Conservation (phyloP, 2,329 filamentous ascomycete species). For the Colletotrichum liaoningense region DNA sequence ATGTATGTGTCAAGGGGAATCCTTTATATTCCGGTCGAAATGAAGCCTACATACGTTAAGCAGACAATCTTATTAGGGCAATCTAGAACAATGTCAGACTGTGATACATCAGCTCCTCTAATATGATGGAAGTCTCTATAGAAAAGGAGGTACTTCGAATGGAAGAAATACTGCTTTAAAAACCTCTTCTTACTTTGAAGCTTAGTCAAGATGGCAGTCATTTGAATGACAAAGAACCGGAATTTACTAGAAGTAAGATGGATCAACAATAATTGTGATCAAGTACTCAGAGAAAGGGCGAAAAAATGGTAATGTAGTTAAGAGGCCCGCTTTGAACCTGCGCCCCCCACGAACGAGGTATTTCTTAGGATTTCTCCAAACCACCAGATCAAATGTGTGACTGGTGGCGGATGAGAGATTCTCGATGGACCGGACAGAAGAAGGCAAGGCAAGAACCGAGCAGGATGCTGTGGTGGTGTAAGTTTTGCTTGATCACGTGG, state of each 20-base stretch:
- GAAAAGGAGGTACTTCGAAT: no score
- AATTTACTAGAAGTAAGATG: background rate
- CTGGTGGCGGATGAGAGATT: background rate
- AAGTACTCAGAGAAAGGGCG: background rate
- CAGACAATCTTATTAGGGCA: background rate
- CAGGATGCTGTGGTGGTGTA: background rate
- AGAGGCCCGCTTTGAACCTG: background rate
- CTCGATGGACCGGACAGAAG: background rate
- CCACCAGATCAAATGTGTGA: background rate
- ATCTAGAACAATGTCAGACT: background rate
- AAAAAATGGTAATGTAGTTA: background rate
- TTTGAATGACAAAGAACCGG: no score
- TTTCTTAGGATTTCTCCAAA: background rate
- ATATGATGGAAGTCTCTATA: no score
- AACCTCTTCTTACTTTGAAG: no score
- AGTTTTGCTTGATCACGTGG: background rate
- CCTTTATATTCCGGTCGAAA: accelerated
- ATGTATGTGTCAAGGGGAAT: background rate
- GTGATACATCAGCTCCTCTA: no score
- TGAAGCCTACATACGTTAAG: accelerated
- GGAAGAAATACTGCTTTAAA: no score
- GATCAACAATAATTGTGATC: no score
- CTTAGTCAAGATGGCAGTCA: no score
- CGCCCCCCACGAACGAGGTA: background rate
- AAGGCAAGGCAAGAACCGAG: background rate